Conservation (phyloP, 768 basidiomycete species). For the Amanita jacksonii region DNA sequence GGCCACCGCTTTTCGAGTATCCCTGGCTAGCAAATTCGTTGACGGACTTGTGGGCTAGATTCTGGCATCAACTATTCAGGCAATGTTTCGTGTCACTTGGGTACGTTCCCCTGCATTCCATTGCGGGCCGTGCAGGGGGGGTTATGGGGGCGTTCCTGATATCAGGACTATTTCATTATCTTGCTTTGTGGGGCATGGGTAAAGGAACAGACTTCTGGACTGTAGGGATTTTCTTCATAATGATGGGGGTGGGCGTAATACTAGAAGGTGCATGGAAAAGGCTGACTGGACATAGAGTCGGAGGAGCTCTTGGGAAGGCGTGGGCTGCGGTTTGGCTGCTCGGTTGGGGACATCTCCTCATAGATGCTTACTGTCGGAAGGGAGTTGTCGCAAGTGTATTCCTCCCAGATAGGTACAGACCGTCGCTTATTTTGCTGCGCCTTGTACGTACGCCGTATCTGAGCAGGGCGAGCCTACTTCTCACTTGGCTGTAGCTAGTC, state of each 20-base stretch:
- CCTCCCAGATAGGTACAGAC: conserved; percentile 24
- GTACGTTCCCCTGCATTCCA: conserved; percentile 27
- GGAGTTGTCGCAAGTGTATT: conserved; percentile 33
- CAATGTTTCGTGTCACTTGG: conserved; percentile 47
- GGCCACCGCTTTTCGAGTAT: conserved; percentile 53
- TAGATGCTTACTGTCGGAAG: conserved; percentile 40
- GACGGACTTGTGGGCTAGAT: conserved; percentile 47
- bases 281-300: conserved; percentile 34
- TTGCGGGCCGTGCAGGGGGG: conserved; percentile 38
- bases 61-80: conserved; percentile 68
- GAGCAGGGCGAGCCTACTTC: no score
- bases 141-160: conserved; percentile 50
- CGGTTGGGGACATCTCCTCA: conserved; percentile 35
- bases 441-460: not conserved
- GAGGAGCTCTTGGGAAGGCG: conserved; percentile 37
- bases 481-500: no score
- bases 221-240: conserved; percentile 44
- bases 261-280: conserved; percentile 39
- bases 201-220: conserved; percentile 35
- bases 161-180: conserved; percentile 52
- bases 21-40: conserved; percentile 54
- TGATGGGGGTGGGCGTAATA: conserved; percentile 43
- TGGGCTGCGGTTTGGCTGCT: conserved; percentile 45
- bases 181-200: conserved; percentile 50
- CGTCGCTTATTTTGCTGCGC: conserved; percentile 17